Conservation (phyloP, 179 eudicot genomes). For the Carnegiea gigantea region DNA sequence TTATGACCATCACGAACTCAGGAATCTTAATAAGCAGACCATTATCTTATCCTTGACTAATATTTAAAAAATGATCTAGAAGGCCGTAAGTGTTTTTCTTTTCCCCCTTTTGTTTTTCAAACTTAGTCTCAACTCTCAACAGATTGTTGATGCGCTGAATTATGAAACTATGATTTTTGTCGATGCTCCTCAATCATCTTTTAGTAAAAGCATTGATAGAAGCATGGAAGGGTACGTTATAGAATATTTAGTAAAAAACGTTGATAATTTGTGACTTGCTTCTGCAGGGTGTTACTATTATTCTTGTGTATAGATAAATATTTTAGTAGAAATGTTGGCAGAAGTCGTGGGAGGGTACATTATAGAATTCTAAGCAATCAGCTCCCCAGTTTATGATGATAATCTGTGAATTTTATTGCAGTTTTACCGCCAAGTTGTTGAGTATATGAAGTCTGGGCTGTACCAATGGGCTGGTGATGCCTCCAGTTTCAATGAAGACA, state of each 20-base stretch:
- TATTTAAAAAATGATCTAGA: background rate
- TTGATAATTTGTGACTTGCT: too few relatives aligned
- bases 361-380: too few relatives aligned
- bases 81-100: background rate
- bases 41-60: background rate
- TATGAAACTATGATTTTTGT: slow-evolving; percentile 14
- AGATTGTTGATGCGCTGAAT: background rate
- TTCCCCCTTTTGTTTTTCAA: background rate
- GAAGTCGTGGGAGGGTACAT: too few relatives aligned
- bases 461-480: slow-evolving; percentile 77
- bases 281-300: too few relatives aligned
- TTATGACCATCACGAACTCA: slow-evolving; percentile 13
- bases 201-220: too few relatives aligned
- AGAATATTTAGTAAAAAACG: too few relatives aligned
- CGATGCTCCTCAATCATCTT: background rate
- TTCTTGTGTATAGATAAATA: too few relatives aligned
- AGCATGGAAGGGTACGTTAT: too few relatives aligned
- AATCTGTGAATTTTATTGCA: slow-evolving; percentile 33
- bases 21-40: background rate
- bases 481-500: slow-evolving; percentile 31
- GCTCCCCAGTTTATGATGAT: too few relatives aligned
- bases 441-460: slow-evolving; percentile 58
- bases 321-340: too few relatives aligned
- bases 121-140: slow-evolving; percentile 15
- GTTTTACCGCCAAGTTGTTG: slow-evolving; percentile 75